Evolutionary conservation across 352 stramenopile species (phyloP).

Genomic region (Phytophthora cactorum): DNA sequence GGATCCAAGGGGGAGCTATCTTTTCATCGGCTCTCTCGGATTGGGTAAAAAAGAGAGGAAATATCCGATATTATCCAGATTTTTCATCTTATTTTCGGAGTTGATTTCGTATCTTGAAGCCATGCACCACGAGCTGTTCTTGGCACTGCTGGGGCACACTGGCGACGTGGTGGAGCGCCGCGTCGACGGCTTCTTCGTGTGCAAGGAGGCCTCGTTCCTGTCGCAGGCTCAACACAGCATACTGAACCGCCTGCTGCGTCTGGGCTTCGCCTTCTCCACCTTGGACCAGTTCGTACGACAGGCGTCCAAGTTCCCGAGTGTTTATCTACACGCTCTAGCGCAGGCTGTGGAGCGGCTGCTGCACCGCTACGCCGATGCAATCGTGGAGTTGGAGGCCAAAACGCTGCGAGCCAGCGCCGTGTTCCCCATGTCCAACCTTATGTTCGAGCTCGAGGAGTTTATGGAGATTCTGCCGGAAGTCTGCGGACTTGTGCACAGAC

Average conservation of each 20-base stretch:
- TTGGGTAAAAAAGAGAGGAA: not conserved
- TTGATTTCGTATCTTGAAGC: constrained; percentile 18
- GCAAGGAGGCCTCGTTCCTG: constrained; percentile 48
- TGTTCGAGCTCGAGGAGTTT: constrained; percentile 75
- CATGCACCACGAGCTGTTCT: constrained; percentile 85
- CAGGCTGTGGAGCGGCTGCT: constrained; percentile 61
- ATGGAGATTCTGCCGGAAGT: constrained; percentile 67
- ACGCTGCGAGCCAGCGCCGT: constrained; percentile 45
- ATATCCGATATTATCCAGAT: not conserved
- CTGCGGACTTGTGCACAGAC: constrained; percentile 50
- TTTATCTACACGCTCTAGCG: constrained; percentile 66
- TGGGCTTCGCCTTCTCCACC: constrained; percentile 56
- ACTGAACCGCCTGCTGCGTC: constrained; percentile 59
- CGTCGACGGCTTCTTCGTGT: constrained; percentile 67
- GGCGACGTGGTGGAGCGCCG: constrained; percentile 67
- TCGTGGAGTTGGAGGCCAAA: constrained; percentile 66
- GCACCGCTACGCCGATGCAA: constrained; percentile 55
- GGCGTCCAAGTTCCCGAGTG: constrained; percentile 36
- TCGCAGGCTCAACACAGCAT: constrained; percentile 56
- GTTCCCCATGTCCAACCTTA: constrained; percentile 68
- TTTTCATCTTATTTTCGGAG: constrained; percentile 6
- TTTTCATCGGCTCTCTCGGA: not conserved
- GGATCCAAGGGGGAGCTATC: constrained; percentile 38
- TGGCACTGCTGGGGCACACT: constrained; percentile 70
- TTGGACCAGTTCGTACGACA: constrained; percentile 57